Conservation (phyloP, 768 basidiomycete genomes). For the Rickenella mellea region DNA sequence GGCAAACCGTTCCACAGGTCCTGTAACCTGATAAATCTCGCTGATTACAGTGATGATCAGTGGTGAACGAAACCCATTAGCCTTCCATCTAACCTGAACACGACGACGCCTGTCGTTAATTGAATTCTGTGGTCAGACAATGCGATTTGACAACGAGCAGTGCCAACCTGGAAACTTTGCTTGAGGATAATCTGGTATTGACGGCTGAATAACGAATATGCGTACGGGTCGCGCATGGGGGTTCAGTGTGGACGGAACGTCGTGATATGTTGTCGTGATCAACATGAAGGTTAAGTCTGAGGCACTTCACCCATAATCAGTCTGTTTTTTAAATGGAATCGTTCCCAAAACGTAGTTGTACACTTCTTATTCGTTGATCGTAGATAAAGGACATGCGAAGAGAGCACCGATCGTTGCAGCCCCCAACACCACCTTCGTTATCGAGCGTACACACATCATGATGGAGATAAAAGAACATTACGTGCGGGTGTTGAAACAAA, state of each 20-base stretch:
- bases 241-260: conserved; percentile 64
- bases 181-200: conserved; percentile 72
- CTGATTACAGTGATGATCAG: conserved; percentile 25
- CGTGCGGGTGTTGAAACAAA: not conserved
- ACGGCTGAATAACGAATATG: conserved; percentile 77
- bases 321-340: no score
- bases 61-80: not conserved
- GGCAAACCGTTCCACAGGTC: conserved; percentile 89
- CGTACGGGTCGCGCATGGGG: conserved; percentile 55
- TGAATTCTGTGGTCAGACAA: conserved; percentile 22
- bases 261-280: conserved; percentile 69
- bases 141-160: not conserved
- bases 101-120: conserved; percentile 59
- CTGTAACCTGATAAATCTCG: conserved; percentile 96
- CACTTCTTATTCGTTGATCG: no score
- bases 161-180: conserved; percentile 79
- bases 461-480: conserved; percentile 1
- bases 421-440: not conserved
- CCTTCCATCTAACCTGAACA: conserved; percentile 52
- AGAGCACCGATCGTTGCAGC: not conserved
- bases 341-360: no score
- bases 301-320: no score
- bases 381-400: no score
- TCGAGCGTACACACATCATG: conserved; percentile 1
- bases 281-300: conserved; percentile 45